phyloP scores from a whole-genome alignment of 2,329 filamentous ascomycete species.

The Diaporthe caulivora region DNA sequence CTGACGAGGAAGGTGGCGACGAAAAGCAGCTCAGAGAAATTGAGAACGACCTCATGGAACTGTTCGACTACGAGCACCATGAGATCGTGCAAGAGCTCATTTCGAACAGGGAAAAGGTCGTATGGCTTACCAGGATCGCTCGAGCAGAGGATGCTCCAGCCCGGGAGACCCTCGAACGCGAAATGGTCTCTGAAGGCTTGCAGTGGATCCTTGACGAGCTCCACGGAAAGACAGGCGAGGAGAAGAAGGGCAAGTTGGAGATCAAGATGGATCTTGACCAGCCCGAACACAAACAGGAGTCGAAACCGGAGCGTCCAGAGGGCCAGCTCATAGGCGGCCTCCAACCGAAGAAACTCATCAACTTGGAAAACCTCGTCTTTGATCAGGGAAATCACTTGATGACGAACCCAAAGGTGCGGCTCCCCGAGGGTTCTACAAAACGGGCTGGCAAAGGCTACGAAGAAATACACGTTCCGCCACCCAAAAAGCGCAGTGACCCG shows the following conservation, averaged over 20 bases:
- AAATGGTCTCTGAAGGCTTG: constrained; percentile 91
- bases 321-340: constrained; percentile 83
- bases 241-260: constrained; percentile 77
- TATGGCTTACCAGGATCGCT: constrained; percentile 93
- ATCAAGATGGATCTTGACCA: constrained; percentile 97
- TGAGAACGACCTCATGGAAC: constrained; percentile 97
- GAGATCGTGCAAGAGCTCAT: constrained; percentile 93
- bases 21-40: constrained; percentile 91
- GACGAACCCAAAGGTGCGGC: constrained; percentile 96
- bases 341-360: constrained; percentile 88
- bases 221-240: constrained; percentile 75
- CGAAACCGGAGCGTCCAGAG: constrained; percentile 70
- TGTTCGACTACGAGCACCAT: constrained; percentile 97
- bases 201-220: constrained; percentile 90
- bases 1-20: constrained; percentile 78
- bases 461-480: constrained; percentile 95
- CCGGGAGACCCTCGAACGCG: constrained; percentile 82
- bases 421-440: constrained; percentile 95
- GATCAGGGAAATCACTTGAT: constrained; percentile 99
- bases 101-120: constrained; percentile 91
- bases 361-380: constrained; percentile 95
- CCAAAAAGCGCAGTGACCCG: constrained; percentile 86
- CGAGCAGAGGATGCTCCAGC: constrained; percentile 84
- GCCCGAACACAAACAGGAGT: constrained; percentile 63
- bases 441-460: constrained; percentile 98